phyloP scores from a whole-genome alignment of 2,329 filamentous ascomycete species.

The Claviceps sp. region DNA sequence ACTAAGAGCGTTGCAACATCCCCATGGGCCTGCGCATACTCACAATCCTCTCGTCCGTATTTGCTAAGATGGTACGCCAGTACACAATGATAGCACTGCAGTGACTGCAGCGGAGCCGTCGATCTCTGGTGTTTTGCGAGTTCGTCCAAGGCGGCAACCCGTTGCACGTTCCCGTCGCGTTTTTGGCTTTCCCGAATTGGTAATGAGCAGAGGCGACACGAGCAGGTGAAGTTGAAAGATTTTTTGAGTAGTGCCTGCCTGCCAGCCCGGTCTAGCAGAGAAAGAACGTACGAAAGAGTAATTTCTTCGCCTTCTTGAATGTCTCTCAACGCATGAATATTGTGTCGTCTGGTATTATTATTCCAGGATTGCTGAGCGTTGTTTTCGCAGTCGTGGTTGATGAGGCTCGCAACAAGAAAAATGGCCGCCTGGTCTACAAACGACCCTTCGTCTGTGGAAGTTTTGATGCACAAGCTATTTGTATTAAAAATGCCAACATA shows the following conservation, averaged over 20 bases:
- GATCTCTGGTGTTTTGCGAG: background rate
- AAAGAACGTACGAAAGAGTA: background rate
- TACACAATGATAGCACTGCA: background rate
- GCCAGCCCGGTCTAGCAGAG: background rate
- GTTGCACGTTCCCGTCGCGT: background rate
- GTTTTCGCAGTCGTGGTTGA: background rate
- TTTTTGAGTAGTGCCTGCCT: background rate
- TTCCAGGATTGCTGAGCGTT: background rate
- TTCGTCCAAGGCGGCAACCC: background rate
- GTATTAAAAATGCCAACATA: background rate
- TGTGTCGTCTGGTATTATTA: background rate
- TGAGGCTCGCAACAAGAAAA: background rate
- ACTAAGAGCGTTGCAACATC: background rate
- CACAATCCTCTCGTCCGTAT: background rate
- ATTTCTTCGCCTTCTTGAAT: background rate
- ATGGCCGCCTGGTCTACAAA: background rate
- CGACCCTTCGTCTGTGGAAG: too few species aligned
- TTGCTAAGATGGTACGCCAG: background rate
- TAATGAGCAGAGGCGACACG: background rate
- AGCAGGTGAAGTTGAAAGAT: background rate
- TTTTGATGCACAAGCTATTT: background rate
- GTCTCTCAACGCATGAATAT: background rate
- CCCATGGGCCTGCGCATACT: too few species aligned
- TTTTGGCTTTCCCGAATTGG: background rate
- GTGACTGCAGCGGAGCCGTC: background rate